Evolutionary conservation across 169 alveolate species (phyloP).

Genomic region (Pseudocohnilembus persalinus): DNA sequence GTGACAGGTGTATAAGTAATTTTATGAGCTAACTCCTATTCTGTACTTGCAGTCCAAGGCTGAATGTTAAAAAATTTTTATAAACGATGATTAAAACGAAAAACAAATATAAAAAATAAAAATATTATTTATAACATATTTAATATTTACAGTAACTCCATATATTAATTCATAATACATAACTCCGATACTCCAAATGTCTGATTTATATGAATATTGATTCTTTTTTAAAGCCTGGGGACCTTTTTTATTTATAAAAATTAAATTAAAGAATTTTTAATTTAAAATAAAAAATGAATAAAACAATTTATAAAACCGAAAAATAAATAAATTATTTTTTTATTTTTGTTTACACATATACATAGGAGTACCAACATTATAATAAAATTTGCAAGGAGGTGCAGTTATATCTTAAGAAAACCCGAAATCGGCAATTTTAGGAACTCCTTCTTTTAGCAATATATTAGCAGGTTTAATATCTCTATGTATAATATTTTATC

Average conservation of each 20-base stretch:
- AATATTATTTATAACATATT: no score
- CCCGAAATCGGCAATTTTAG: constrained; percentile 49
- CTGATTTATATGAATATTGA: constrained; percentile 31
- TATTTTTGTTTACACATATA: constrained; percentile 43
- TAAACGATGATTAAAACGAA: not conserved
- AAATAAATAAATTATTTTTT: no score
- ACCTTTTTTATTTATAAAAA: constrained; percentile 15
- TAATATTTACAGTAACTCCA: not conserved
- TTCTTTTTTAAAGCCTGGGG: constrained; percentile 34
- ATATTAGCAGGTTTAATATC: constrained; percentile 43
- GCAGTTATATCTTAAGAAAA: constrained; percentile 35
- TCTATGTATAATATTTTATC: constrained; percentile 38
- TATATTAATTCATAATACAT: constrained; percentile 36
- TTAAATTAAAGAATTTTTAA: no score
- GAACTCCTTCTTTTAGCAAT: constrained; percentile 33
- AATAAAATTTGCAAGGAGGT: constrained; percentile 25
- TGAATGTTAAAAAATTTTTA: no score
- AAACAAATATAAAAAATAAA: no score
- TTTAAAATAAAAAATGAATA: no score
- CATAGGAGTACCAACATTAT: constrained; percentile 47
- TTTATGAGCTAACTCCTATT: constrained; percentile 7
- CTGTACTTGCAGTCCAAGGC: constrained; percentile 19
- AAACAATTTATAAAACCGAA: no score
- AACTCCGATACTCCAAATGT: constrained; percentile 44
- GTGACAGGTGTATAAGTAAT: not conserved